phyloP scores from a whole-genome alignment of 306 rosid species.

The Lathyrus oleraceus region DNA sequence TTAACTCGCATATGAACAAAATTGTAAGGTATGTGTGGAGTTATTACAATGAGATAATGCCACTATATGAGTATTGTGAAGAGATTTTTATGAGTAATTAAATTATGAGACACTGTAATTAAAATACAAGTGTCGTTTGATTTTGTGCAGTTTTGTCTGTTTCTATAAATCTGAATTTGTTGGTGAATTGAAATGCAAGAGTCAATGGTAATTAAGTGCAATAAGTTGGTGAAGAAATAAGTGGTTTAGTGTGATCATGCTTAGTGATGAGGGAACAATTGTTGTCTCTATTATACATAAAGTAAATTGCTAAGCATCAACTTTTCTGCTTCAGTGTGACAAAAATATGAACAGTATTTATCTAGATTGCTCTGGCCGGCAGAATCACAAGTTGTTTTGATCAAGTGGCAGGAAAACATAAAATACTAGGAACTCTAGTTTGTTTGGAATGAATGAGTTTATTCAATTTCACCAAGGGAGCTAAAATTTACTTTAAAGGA shows the following conservation, averaged over 20 bases:
- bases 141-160: no score
- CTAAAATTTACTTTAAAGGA: no score
- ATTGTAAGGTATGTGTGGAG: conserved; percentile 20
- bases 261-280: conserved; percentile 16
- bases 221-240: not conserved
- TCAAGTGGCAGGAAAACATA: not conserved
- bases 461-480: no score
- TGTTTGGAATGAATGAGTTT: conserved; percentile 2
- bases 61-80: not conserved
- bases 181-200: not conserved
- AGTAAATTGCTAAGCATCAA: conserved; percentile 28
- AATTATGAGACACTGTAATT: not conserved
- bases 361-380: conserved; percentile 27
- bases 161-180: no score
- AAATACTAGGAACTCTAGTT: not conserved
- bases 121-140: no score
- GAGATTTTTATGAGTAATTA: not conserved
- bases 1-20: not conserved
- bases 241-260: conserved; percentile 16
- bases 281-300: conserved; percentile 26
- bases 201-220: not conserved
- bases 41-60: conserved; percentile 13
- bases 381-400: not conserved
- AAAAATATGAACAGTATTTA: conserved; percentile 13
- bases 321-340: not conserved